phyloP scores from a whole-genome alignment of 441 rosid genomes.

The Croton laevigatus region DNA sequence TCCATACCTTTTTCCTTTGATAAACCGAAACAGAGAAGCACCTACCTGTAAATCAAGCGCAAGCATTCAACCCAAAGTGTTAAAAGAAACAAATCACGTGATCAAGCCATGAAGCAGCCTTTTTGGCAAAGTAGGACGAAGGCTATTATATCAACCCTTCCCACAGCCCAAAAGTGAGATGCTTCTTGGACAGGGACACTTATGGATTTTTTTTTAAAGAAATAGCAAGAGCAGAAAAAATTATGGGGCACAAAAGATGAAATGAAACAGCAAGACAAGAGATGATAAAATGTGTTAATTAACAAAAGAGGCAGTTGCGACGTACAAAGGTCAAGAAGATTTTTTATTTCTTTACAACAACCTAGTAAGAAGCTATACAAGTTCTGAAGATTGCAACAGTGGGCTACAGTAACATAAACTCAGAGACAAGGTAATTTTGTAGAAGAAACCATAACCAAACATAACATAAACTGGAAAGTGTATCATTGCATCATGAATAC shows the following conservation, averaged over 20 bases:
- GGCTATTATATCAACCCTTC: too few relatives aligned
- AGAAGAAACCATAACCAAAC: constrained; percentile 2
- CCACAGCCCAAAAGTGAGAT: too few relatives aligned
- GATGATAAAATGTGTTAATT: background rate
- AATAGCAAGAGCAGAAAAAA: background rate
- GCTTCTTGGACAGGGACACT: too few relatives aligned
- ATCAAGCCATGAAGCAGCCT: too few relatives aligned
- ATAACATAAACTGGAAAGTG: background rate
- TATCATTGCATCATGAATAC: background rate
- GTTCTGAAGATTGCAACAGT: constrained; percentile 1
- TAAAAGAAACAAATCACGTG: background rate
- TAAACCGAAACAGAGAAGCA: constrained; percentile 67
- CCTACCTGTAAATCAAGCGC: constrained; percentile 56
- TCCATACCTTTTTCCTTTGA: constrained; percentile 74
- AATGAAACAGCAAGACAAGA: background rate
- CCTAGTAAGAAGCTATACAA: background rate
- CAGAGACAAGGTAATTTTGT: background rate
- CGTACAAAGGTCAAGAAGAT: background rate
- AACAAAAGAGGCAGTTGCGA: background rate
- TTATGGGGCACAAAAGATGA: background rate
- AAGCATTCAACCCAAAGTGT: constrained; percentile 8
- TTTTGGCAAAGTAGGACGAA: too few relatives aligned
- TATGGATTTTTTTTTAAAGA: background rate
- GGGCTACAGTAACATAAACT: background rate
- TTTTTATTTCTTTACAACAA: background rate